phyloP scores from a whole-genome alignment of 345 rosid species.

The Nasturtium officinale region DNA sequence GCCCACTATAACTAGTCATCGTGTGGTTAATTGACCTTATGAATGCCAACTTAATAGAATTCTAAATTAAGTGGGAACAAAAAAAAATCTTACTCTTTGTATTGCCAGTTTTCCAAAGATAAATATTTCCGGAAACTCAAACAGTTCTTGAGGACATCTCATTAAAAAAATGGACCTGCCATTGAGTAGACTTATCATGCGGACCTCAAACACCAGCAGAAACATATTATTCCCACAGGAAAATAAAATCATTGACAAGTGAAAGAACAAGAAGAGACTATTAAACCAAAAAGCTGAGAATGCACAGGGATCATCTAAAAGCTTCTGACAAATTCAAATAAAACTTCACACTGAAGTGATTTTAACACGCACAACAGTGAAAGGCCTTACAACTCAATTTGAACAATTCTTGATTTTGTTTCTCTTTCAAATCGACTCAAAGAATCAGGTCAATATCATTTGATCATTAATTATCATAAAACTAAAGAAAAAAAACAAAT shows the following conservation, averaged over 20 bases:
- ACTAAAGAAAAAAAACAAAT: too few relatives aligned
- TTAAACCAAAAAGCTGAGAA: conserved; percentile 9
- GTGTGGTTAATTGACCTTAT: background rate
- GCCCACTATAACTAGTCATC: background rate
- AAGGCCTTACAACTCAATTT: background rate
- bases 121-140: background rate
- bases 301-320: conserved; percentile 9
- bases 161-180: conserved; percentile 12
- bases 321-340: background rate
- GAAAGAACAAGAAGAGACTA: conserved; percentile 11
- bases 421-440: background rate
- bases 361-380: background rate
- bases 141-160: conserved; percentile 11
- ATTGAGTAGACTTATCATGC: background rate
- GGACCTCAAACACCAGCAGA: conserved; percentile 1
- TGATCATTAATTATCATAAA: too few relatives aligned
- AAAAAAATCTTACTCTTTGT: background rate
- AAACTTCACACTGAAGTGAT: background rate
- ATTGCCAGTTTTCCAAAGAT: background rate
- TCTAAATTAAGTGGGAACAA: background rate
- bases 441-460: too few relatives aligned
- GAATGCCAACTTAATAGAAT: background rate
- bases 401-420: background rate
- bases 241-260: conserved; percentile 18
- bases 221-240: background rate